phyloP scores from a whole-genome alignment of 345 rosid species.

The Eucalyptus polybractea region DNA sequence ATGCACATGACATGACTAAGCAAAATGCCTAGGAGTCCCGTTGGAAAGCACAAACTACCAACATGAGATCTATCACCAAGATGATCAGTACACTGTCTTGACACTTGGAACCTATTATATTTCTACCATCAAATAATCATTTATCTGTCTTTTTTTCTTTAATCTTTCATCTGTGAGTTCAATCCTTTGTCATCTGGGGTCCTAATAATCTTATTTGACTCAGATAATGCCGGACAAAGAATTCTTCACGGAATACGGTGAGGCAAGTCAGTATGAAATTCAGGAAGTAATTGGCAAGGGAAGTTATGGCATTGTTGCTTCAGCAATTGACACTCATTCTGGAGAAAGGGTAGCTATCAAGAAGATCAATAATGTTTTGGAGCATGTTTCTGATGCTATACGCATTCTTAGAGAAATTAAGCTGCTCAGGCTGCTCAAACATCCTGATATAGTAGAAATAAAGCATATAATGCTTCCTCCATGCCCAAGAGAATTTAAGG shows the following conservation, averaged over 20 bases:
- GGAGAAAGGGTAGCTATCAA: constrained; percentile 95
- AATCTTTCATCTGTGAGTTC: neutral
- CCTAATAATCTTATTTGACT: neutral
- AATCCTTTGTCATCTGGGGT: neutral
- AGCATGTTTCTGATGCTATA: constrained; percentile 89
- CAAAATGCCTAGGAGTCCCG: neutral
- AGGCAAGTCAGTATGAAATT: constrained; percentile 91
- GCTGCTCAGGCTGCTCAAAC: constrained; percentile 76
- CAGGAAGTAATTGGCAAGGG: constrained; percentile 94
- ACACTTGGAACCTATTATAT: neutral
- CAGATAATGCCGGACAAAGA: constrained; percentile 68
- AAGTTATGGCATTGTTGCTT: constrained; percentile 96
- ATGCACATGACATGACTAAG: neutral
- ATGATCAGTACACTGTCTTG: neutral
- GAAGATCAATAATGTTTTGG: constrained; percentile 87
- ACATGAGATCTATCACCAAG: neutral
- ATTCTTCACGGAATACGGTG: constrained; percentile 94
- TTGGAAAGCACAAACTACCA: neutral
- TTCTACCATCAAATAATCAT: neutral
- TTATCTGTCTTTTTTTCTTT: neutral
- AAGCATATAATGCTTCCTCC: constrained; percentile 98
- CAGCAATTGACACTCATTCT: constrained; percentile 82
- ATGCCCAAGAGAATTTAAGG: constrained; percentile 85
- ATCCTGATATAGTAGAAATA: constrained; percentile 85
- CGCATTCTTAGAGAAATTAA: constrained; percentile 93